These are phyloP conservation scores for Kockiozyma suomiensis DNA, from an alignment of 805 yeast genomes.

Conservation along the genomic window DNA sequence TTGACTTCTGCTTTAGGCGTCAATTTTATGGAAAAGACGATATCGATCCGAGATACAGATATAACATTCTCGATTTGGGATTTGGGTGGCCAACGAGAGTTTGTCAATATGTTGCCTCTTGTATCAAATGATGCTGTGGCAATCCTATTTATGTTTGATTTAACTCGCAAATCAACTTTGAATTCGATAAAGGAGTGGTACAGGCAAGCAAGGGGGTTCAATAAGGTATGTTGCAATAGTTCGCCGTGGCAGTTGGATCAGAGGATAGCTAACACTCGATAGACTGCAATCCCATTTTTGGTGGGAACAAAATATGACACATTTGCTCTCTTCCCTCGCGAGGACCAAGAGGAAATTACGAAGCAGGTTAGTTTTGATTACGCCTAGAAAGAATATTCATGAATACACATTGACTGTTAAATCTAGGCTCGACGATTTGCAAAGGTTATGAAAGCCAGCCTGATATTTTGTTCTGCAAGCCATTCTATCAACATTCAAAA, in stretches of 20 bases:
- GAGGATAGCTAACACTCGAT: background rate
- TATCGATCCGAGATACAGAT: conserved; percentile 80
- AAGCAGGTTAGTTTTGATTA: conserved; percentile 47
- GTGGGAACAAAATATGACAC: conserved; percentile 93
- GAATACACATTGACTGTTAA: background rate
- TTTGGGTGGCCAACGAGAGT: conserved; percentile 92
- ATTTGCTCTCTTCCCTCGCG: conserved; percentile 74
- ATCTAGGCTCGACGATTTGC: conserved; percentile 73
- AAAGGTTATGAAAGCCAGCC: conserved; percentile 79
- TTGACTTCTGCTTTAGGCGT: conserved; percentile 60
- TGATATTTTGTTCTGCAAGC: conserved; percentile 87
- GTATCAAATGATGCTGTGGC: conserved; percentile 93
- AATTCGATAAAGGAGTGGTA: conserved; percentile 95
- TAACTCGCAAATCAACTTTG: conserved; percentile 81
- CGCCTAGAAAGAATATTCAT: background rate
- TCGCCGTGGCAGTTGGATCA: background rate
- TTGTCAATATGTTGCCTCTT: conserved; percentile 90
- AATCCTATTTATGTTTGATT: conserved; percentile 83
- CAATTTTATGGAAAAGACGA: conserved; percentile 88
- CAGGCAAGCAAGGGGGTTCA: conserved; percentile 84
- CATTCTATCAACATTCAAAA: conserved; percentile 92
- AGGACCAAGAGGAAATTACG: conserved; percentile 83
- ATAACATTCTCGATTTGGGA: conserved; percentile 94
- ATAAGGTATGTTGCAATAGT: conserved; percentile 46
- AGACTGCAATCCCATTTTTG: conserved; percentile 83